phyloP scores from a whole-genome alignment of 768 basidiomycete genomes.

The Hygrophoropsis aurantiaca region DNA sequence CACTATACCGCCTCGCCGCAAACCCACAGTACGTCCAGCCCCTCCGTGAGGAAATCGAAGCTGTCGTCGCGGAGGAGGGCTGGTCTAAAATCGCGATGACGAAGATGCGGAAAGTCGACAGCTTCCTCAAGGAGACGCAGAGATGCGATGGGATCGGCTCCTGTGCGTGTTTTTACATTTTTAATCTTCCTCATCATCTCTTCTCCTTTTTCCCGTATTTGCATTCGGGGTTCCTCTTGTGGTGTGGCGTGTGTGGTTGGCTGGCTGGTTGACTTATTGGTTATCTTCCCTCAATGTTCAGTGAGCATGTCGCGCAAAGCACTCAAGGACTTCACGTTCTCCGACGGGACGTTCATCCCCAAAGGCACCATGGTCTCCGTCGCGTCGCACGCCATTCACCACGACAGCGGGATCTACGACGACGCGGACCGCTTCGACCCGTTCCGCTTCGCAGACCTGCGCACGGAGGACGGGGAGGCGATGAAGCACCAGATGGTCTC shows the following conservation, averaged over 20 bases:
- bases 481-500: conserved; percentile 12
- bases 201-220: too few relatives aligned
- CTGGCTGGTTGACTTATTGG: too few relatives aligned
- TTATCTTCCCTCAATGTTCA: too few relatives aligned
- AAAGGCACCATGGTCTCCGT: conserved; percentile 28
- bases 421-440: conserved; percentile 15
- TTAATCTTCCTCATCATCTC: too few relatives aligned
- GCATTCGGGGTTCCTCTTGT: too few relatives aligned
- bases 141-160: conserved; percentile 28
- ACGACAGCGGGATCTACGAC: conserved; percentile 24
- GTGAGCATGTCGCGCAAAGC: conserved; percentile 32
- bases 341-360: conserved; percentile 38
- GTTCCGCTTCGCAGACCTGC: conserved; percentile 9
- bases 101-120: conserved; percentile 39
- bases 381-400: conserved; percentile 20
- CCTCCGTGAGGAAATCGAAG: conserved; percentile 39
- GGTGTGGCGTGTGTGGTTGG: too few relatives aligned
- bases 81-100: conserved; percentile 26
- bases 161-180: too few relatives aligned
- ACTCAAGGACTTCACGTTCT: conserved; percentile 32
- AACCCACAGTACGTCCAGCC: conserved; percentile 32
- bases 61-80: conserved; percentile 23
- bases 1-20: conserved; percentile 35
- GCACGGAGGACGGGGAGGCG: conserved; percentile 4
- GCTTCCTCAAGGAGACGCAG: conserved; percentile 38